Percentiles rank a stretch among this genome's conserved stretches.
These are phyloP conservation scores for Asterochloris erici DNA, from an alignment of 139 green algal species.

Conservation along the genomic window DNA sequence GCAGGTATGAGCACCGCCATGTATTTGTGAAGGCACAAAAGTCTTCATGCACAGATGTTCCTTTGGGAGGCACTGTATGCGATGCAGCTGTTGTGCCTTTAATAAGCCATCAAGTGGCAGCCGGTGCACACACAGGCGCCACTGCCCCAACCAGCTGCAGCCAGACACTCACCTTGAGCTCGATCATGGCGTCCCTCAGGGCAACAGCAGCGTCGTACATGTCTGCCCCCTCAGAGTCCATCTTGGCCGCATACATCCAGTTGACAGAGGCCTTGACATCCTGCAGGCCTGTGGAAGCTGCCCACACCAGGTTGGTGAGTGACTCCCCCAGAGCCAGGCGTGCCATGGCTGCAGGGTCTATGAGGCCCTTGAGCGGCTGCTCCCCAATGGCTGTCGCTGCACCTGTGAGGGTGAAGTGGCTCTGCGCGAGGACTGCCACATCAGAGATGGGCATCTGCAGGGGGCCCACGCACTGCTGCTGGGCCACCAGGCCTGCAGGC, in stretches of 20 bases:
- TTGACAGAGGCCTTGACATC: slow-evolving; percentile 96
- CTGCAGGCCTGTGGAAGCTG: slow-evolving; percentile 62
- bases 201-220: slow-evolving; percentile 93
- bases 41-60: too few relatives aligned
- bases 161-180: slow-evolving; percentile 10
- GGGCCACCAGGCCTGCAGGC: slow-evolving; percentile 83
- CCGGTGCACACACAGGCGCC: too few relatives aligned
- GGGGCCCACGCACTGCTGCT: slow-evolving; percentile 96
- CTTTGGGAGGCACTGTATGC: too few relatives aligned
- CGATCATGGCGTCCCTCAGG: slow-evolving; percentile 58
- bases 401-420: slow-evolving; percentile 68
- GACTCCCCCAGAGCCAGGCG: slow-evolving; percentile 91
- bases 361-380: slow-evolving; percentile 92
- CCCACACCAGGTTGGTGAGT: slow-evolving; percentile 94
- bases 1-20: too few relatives aligned
- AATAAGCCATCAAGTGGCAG: too few relatives aligned
- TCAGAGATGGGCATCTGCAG: slow-evolving; percentile 90
- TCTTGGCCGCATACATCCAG: slow-evolving; percentile 99
- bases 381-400: slow-evolving; percentile 94
- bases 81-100: too few relatives aligned
- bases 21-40: too few relatives aligned
- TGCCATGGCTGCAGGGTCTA: slow-evolving; percentile 91
- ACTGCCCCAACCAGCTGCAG: too few relatives aligned
- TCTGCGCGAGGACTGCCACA: slow-evolving; percentile 90
- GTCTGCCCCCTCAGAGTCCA: slow-evolving; percentile 85